A percentile compares a stretch with the other conserved stretches of the same genome.
phyloP scores from a whole-genome alignment of 805 yeast species.

The Ogataea glucozyma region DNA sequence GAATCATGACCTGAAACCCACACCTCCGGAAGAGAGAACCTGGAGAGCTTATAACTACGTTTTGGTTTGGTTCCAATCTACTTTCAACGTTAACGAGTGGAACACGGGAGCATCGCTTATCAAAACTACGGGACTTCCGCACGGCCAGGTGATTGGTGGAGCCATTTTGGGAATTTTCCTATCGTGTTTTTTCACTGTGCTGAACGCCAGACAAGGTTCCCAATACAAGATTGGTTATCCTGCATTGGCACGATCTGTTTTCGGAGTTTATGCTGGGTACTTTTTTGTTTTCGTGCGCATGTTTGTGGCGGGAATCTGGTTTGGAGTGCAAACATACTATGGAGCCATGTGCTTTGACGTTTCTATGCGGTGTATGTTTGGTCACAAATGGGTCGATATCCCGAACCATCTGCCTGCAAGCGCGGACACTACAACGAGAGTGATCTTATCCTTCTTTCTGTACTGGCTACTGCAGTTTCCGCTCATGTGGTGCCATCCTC shows the following conservation, averaged over 20 bases:
- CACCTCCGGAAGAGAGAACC: constrained; percentile 37
- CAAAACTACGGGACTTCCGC: constrained; percentile 7
- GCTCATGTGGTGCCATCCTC: constrained; percentile 23
- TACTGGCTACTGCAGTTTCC: constrained; percentile 25
- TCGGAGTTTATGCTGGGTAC: constrained; percentile 39
- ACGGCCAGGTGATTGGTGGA: constrained; percentile 17
- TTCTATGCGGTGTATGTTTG: constrained; percentile 25
- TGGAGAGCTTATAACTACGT: constrained; percentile 33
- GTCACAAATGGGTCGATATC: constrained; percentile 19
- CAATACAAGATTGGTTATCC: constrained; percentile 39
- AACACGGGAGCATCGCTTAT: constrained; percentile 29
- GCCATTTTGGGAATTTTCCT: constrained; percentile 16
- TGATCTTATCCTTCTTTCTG: constrained; percentile 20
- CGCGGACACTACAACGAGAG: constrained; percentile 18
- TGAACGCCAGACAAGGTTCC: constrained; percentile 21
- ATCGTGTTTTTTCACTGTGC: constrained; percentile 20
- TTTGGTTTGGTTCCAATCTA: constrained; percentile 26
- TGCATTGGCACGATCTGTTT: constrained; percentile 37
- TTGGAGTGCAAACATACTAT: constrained; percentile 40
- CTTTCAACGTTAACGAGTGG: constrained; percentile 33
- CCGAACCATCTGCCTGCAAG: constrained; percentile 21
- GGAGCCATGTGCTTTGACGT: constrained; percentile 39
- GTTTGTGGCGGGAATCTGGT: constrained; percentile 40
- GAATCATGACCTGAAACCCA: constrained; percentile 41
- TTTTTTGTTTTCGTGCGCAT: constrained; percentile 38